Evolutionary conservation across 371 early-diverging fungal genomes (phyloP).

Genomic region (Mortierella sp.): DNA sequence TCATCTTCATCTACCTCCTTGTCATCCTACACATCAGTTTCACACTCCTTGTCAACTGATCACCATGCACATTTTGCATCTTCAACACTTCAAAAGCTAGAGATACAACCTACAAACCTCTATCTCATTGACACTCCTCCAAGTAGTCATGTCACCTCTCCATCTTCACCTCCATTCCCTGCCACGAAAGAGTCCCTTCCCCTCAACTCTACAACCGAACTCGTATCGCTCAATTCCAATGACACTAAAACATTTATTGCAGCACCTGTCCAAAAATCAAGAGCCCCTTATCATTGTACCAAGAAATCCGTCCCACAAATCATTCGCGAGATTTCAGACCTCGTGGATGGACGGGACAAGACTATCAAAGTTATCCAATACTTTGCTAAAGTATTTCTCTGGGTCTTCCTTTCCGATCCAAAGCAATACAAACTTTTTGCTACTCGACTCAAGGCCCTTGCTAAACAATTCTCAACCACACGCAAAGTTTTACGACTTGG

Average conservation of each 20-base stretch:
- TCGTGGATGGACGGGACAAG: slow-evolving; percentile 89
- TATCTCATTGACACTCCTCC: slow-evolving; percentile 46
- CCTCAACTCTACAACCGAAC: neutral
- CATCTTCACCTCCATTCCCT: slow-evolving; percentile 42
- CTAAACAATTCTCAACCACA: slow-evolving; percentile 78
- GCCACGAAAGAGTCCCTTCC: slow-evolving; percentile 6
- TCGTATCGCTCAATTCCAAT: neutral
- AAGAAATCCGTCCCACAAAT: slow-evolving; percentile 48
- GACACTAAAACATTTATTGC: neutral
- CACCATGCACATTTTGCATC: neutral
- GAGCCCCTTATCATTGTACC: slow-evolving; percentile 31
- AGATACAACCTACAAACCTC: slow-evolving; percentile 24
- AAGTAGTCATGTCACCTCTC: slow-evolving; percentile 49
- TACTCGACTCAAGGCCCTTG: slow-evolving; percentile 61
- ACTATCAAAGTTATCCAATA: slow-evolving; percentile 86
- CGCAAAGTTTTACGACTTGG: slow-evolving; percentile 81
- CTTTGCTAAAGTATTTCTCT: slow-evolving; percentile 74
- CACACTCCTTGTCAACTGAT: neutral
- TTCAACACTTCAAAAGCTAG: slow-evolving; percentile 23
- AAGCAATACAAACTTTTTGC: slow-evolving; percentile 56
- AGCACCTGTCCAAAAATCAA: neutral
- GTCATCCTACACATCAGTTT: slow-evolving; percentile 26
- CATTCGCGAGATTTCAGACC: slow-evolving; percentile 65
- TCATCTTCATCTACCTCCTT: slow-evolving; percentile 34
- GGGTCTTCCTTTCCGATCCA: slow-evolving; percentile 60